Evolutionary conservation across 2,329 filamentous ascomycete species (phyloP), one percentile per base, ranked within the genome.

Genomic region (Stachybotrys elegans): DNA sequence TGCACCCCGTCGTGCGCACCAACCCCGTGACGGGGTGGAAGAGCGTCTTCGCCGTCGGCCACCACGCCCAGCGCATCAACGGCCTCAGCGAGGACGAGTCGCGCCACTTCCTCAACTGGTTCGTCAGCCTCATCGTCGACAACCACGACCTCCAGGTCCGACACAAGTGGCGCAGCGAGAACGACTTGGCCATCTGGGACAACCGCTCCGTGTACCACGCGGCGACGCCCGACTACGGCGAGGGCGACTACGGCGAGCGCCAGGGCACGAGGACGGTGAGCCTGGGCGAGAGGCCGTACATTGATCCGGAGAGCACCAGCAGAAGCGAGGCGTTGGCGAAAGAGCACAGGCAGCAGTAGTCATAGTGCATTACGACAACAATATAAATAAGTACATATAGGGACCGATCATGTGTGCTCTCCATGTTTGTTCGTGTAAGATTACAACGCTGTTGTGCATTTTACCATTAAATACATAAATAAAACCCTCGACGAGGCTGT

Each of bases 171-270:
- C 34, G 21, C 16, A 62, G 58, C 38, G 59, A 66, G 50, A 73
- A 75, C 44, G 72, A 76, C 50, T 52, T 73, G 8, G 74, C 78
- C 3, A 79, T 84, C 51, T 85, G 81, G 81, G 81, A 85, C 54
- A 84, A 84, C 57, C 59, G 69, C 44, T 69, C 60, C 40, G 70
- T 62, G n/a, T 68, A 60, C 54, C 67, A 71, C 51, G 66, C 71
- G 36, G 78, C 77, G 0, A 83, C 77, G 0, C 79, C 75, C 48
- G 81, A 84, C 51, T 83, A 82, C 9, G 19, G 19, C 34, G 34
- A 36, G 9, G 34, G 34, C 17, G 34, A 36, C 17, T 36, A 17
- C 21, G 34, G 34, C 21, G 65, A 50, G 17, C 19, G 34, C 11
- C 34, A 36, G 34, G 65, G 62, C 14, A 61, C 63, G 2, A 55